phyloP scores from a whole-genome alignment of 371 early-diverging fungal genomes.

The Cokeromyces recurvatus region DNA sequence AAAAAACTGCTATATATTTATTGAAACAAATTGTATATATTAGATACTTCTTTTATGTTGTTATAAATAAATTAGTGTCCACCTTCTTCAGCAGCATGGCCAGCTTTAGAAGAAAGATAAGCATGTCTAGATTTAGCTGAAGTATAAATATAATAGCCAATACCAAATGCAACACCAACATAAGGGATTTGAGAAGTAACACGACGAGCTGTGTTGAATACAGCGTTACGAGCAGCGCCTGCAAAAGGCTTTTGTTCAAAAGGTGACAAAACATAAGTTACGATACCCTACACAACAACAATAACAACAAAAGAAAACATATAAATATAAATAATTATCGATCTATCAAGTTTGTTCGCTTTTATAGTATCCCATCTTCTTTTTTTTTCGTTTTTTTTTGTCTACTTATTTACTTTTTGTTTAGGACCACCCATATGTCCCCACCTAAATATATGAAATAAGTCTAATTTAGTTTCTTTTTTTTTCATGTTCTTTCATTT shows the following conservation, averaged over 20 bases:
- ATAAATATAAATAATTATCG: no score
- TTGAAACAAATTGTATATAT: no score
- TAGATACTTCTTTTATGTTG: no score
- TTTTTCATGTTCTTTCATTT: background rate
- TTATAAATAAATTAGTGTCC: slow-evolving; percentile 19
- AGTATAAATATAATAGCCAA: slow-evolving; percentile 61
- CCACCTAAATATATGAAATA: slow-evolving; percentile 46
- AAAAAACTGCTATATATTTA: no score
- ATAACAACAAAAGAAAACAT: no score
- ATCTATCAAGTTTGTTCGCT: no score
- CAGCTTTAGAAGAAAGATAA: slow-evolving; percentile 70
- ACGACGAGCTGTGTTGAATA: slow-evolving; percentile 79
- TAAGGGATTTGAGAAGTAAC: slow-evolving; percentile 68
- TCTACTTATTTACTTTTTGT: slow-evolving; percentile 43
- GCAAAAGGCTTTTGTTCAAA: slow-evolving; percentile 78
- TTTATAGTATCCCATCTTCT: no score
- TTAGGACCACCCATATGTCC: slow-evolving; percentile 72
- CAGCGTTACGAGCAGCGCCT: slow-evolving; percentile 65
- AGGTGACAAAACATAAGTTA: slow-evolving; percentile 72
- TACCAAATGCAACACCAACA: slow-evolving; percentile 60
- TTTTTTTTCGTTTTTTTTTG: background rate
- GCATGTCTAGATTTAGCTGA: slow-evolving; percentile 63
- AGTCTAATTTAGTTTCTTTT: background rate
- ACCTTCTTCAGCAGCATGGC: slow-evolving; percentile 49
- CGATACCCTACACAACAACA: slow-evolving; percentile 50